A percentile compares a stretch with the other conserved stretches of the same genome.
Conservation (phyloP, 345 rosid genomes). For the Mercurialis annua region DNA sequence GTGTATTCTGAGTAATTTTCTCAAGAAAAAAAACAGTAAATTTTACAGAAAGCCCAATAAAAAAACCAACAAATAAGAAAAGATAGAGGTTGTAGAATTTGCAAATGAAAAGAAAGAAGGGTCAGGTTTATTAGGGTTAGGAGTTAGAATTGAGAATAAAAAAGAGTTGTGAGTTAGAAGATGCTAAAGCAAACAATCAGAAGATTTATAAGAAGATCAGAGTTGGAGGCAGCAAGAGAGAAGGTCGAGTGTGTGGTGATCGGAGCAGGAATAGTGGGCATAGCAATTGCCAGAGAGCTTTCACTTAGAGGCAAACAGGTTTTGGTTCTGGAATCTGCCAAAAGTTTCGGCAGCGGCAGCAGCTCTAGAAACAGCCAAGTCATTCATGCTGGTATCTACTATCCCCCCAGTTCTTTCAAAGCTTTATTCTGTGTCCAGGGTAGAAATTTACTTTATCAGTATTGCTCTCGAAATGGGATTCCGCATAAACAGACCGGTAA, state of each 20-base stretch:
- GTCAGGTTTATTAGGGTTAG: too few species aligned
- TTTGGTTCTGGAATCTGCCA: slow-evolving; percentile 67
- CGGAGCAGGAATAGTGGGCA: slow-evolving; percentile 89
- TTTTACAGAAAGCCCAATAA: too few species aligned
- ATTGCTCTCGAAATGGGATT: slow-evolving; percentile 53
- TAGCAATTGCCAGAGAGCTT: slow-evolving; percentile 71
- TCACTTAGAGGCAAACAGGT: slow-evolving; percentile 62
- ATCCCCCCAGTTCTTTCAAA: slow-evolving; percentile 73
- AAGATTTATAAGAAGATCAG: slow-evolving; percentile 9
- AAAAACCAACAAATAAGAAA: too few species aligned
- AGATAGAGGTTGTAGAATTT: too few species aligned
- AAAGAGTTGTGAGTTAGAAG: too few species aligned
- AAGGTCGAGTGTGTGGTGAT: slow-evolving; percentile 76
- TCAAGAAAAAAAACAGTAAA: too few species aligned
- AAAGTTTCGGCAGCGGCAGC: slow-evolving; percentile 76
- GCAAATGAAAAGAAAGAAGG: too few species aligned
- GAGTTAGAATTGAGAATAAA: too few species aligned
- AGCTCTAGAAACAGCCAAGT: slow-evolving; percentile 92
- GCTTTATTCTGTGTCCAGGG: slow-evolving; percentile 71
- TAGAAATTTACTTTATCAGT: slow-evolving; percentile 63
- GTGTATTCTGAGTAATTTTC: too few species aligned
- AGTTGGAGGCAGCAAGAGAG: slow-evolving; percentile 42
- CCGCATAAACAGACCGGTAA: slow-evolving; percentile 73
- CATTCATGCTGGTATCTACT: slow-evolving; percentile 92
- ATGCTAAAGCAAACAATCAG: slow-evolving; percentile 14